Evolutionary conservation across 1,284 basidiomycete genomes (phyloP), one percentile per base, ranked within the genome.

Genomic region (Neotropicomus parvogracilis): DNA sequence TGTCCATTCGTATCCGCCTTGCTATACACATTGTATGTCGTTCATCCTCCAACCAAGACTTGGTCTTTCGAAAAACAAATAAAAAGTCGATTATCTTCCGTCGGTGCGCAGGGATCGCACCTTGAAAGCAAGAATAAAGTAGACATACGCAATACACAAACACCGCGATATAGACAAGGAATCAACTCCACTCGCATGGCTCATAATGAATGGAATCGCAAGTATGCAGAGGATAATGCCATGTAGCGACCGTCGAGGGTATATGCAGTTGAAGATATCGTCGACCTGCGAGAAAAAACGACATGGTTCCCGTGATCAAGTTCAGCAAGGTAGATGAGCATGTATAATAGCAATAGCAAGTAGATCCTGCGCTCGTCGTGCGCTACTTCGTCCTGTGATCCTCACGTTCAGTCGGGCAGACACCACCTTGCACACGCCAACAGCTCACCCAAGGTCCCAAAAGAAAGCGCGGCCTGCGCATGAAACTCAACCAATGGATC

Each of bases 241-340:
- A 58, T 31, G 61, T 63, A 64, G 61, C 41, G 62, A 64, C 62
- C 38, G 62, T 67, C 41, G 45, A 41, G 64, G 61, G 52, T 66
- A 67, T 67, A 50, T 44, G 19, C 51, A 19, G 41, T 40, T 35
- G 50, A 41, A 50, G 59, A 66, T 67, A 64, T 68, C 44, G 46
- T 64, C 62, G 64, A 44, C 62, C 63, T 52, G 62, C 62, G 60
- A 65, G 39, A 50, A 52, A 64, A 60, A 67, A 39, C 52, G 56
- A 57, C 41, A 54, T 52, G 45, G 46, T 63, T 56, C 59, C 64
- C 49, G 46, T 61, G 46, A 45, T 47, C 33, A 49, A 54, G 56
- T 59, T 65, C 57, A 66, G 64, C 62, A 54, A 64, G 54, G 50
- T 60, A 66, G 52, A 66, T 68, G 49, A 54, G 54, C 57, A 62